Conservation (phyloP, 306 rosid genomes). For the Lotus japonicus region DNA sequence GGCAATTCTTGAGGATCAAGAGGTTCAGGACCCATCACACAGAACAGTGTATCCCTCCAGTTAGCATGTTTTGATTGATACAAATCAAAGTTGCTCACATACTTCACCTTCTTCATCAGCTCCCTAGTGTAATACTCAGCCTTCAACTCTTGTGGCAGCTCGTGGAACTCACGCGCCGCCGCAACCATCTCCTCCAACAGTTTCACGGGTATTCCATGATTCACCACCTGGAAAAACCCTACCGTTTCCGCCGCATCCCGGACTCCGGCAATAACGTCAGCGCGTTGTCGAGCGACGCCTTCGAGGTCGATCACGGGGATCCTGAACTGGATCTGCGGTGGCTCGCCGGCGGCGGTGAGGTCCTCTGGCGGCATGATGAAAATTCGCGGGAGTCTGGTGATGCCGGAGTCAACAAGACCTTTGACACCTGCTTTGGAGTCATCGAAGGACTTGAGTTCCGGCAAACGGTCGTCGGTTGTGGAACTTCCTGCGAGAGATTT, state of each 20-base stretch:
- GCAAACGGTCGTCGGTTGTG: not conserved
- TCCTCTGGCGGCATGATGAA: conserved; percentile 28
- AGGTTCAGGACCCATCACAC: conserved; percentile 38
- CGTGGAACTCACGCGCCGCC: conserved; percentile 43
- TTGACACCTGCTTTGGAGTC: conserved; percentile 39
- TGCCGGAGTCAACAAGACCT: conserved; percentile 35
- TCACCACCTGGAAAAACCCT: conserved; percentile 49
- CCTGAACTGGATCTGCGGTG: not conserved
- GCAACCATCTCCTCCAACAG: conserved; percentile 26
- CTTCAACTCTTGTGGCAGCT: conserved; percentile 34
- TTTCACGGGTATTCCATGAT: conserved; percentile 29
- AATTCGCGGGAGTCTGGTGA: conserved; percentile 26
- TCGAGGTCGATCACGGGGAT: conserved; percentile 33
- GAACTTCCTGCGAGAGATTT: too few species aligned
- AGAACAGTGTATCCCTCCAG: conserved; percentile 42
- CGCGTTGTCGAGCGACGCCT: not conserved
- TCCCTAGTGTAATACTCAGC: conserved; percentile 31
- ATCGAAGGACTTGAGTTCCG: conserved; percentile 31
- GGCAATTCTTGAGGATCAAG: conserved; percentile 29
- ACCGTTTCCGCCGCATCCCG: conserved; percentile 23
- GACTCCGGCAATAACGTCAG: conserved; percentile 9
- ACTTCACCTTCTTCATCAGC: conserved; percentile 30
- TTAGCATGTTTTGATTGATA: conserved; percentile 33
- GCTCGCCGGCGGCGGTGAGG: not conserved
- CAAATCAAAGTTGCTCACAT: conserved; percentile 39